These are phyloP conservation scores for Microascus cirrosus DNA, from an alignment of 2,329 filamentous ascomycete genomes.

Conservation along the genomic window DNA sequence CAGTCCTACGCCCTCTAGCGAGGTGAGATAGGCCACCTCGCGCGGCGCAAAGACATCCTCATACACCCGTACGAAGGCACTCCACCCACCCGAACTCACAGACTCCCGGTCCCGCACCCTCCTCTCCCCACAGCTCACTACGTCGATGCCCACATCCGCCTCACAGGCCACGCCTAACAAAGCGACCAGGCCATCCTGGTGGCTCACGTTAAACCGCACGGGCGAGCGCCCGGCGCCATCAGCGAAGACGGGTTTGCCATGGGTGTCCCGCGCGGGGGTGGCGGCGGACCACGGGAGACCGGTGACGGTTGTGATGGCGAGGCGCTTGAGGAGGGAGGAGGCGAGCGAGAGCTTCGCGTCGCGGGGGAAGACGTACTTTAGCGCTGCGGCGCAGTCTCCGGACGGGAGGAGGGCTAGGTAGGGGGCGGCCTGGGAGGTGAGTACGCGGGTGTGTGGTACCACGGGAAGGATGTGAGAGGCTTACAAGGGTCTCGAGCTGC, in stretches of 20 bases:
- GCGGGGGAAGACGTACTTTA: slow-evolving; percentile 52
- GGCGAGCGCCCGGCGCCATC: slow-evolving; percentile 31
- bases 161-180: slow-evolving; percentile 40
- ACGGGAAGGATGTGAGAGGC: slow-evolving; percentile 9
- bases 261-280: slow-evolving; percentile 41
- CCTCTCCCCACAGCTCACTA: slow-evolving; percentile 66
- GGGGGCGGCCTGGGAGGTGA: slow-evolving; percentile 32
- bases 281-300: slow-evolving; percentile 50
- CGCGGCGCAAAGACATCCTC: slow-evolving; percentile 54
- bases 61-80: slow-evolving; percentile 60
- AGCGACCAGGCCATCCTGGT: slow-evolving; percentile 66
- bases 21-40: slow-evolving; percentile 53
- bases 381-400: slow-evolving; percentile 44
- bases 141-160: slow-evolving; percentile 55
- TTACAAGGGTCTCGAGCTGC: slow-evolving; percentile 34
- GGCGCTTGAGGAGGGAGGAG: slow-evolving; percentile 64
- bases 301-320: slow-evolving; percentile 42
- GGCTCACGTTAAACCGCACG: slow-evolving; percentile 63
- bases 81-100: slow-evolving; percentile 49
- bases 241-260: slow-evolving; percentile 41
- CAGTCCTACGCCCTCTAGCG: slow-evolving; percentile 10
- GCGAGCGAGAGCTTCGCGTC: slow-evolving; percentile 67
- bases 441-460: neutral
- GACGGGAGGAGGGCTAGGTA: slow-evolving; percentile 39
- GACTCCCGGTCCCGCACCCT: slow-evolving; percentile 48